Evolutionary conservation across 1,284 basidiomycete species (phyloP), one percentile per base, ranked within the genome.

Genomic region (Pyrrhoderma noxium): DNA sequence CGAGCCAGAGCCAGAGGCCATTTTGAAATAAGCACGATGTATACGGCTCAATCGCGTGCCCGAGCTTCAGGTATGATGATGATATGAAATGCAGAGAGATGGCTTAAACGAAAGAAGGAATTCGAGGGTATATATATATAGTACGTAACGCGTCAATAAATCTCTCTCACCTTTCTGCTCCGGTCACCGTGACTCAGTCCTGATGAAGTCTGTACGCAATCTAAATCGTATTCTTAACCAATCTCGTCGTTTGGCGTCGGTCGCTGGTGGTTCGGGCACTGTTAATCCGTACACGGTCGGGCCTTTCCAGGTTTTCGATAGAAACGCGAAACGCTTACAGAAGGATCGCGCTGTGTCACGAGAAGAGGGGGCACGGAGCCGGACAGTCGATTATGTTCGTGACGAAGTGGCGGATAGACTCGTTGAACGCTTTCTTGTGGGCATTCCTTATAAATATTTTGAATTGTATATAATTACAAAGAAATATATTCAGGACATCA

Each of bases 391-490:
- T 72, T 99, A 99, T 66, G 73, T 99, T 18, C 79, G 92, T 25
- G 80, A 92, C 52, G 93, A 94, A 62, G 82, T 95, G 2, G 93
- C 94, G 5, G 89, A 94, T 60, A 79, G 88, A 57, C 76, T 99
- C 73, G 80, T 91, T 62, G 95, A 99, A 63, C 76, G 95, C 42
- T 77, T 98, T 58, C 68, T 90, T 71, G 93, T 81, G 57, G 55
- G 73, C 22, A 45, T 3, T 19, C 5, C 2, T 18, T 35, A 19
- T 13, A 19, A 49, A 18, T 40, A n/a, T 7, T 16, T 7, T n/a
- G 4, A 14, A 40, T 18, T 16, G 14, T 40, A 4, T 8, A n/a
- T 8, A 5, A 8, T 40, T 8, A 5, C 16, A 40, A 7, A 40
- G n/a, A 7, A 40, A 40, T 18, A 7, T 40, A 5, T 51, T 23